These are phyloP conservation scores for Hypoxylon fuscum DNA, from an alignment of 495 filamentous ascomycete species.

Conservation along the genomic window DNA sequence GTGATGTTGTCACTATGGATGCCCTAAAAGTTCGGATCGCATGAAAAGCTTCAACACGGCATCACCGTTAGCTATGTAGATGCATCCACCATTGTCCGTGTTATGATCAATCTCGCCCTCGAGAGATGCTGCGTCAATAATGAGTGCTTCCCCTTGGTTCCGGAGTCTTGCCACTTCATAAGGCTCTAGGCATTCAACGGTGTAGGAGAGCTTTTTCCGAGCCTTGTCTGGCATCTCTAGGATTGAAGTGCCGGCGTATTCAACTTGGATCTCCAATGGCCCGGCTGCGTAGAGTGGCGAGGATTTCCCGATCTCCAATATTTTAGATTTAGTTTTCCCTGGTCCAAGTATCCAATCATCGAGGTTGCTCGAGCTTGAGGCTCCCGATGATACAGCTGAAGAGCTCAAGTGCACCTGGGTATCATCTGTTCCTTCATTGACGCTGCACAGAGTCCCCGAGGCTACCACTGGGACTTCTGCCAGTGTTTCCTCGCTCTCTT, in stretches of 20 bases:
- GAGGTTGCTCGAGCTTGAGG: too few species aligned
- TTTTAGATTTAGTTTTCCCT: constrained; percentile 9
- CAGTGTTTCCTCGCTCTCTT: not conserved
- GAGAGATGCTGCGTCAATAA: not conserved
- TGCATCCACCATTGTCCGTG: constrained; percentile 12
- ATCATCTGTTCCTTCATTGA: not conserved
- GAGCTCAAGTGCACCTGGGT: constrained; percentile 1
- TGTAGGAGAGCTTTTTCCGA: constrained; percentile 13
- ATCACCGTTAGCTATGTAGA: constrained; percentile 24
- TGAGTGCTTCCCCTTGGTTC: not conserved
- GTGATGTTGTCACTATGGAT: too few species aligned
- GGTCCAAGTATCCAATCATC: not conserved
- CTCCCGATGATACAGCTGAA: too few species aligned
- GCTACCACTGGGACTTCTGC: too few species aligned
- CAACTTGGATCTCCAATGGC: constrained; percentile 36
- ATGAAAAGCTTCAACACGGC: too few species aligned
- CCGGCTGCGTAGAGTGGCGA: constrained; percentile 34
- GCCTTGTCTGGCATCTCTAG: not conserved
- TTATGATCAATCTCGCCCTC: constrained; percentile 12
- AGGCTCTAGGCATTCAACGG: constrained; percentile 1
- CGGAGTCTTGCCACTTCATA: constrained; percentile 11
- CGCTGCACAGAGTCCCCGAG: too few species aligned
- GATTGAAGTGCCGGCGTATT: constrained; percentile 27
- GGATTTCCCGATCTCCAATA: constrained; percentile 14
- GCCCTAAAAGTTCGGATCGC: too few species aligned